Evolutionary conservation across 2,329 filamentous ascomycete genomes (phyloP).

Genomic region (Ceratocystis ficicola): DNA sequence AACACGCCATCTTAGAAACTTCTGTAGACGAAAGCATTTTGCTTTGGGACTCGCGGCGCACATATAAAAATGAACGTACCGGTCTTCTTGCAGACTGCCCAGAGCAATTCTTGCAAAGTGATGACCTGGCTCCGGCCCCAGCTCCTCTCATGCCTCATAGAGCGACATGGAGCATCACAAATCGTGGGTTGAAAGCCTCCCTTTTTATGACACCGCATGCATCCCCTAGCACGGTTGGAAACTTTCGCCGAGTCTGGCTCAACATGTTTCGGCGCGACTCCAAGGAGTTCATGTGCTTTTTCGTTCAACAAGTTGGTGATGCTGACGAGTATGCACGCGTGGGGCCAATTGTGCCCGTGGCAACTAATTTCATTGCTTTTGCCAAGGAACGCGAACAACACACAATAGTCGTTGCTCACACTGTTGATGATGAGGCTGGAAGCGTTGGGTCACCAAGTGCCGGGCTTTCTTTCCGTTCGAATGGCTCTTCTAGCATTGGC

Average conservation of each 20-base stretch:
- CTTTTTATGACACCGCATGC: constrained; percentile 21
- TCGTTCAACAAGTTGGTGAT: constrained; percentile 22
- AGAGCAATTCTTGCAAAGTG: constrained; percentile 17
- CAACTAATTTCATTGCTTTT: constrained; percentile 17
- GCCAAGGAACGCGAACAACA: constrained; percentile 17
- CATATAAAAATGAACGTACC: constrained; percentile 12
- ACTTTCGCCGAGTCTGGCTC: constrained; percentile 23
- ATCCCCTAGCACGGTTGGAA: constrained; percentile 16
- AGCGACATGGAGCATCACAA: constrained; percentile 19
- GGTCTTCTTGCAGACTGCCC: constrained; percentile 20
- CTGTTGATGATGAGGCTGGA: constrained; percentile 6
- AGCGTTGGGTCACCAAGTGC: neutral
- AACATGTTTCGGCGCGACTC: constrained; percentile 17
- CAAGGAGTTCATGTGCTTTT: constrained; percentile 22
- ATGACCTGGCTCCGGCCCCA: constrained; percentile 12
- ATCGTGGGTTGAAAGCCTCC: constrained; percentile 18
- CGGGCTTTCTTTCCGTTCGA: constrained; percentile 8
- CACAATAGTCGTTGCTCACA: constrained; percentile 21
- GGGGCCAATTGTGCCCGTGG: constrained; percentile 18
- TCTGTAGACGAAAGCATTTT: constrained; percentile 27
- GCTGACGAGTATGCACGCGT: constrained; percentile 20
- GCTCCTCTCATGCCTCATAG: constrained; percentile 20
- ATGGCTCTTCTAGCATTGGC: neutral
- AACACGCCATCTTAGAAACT: constrained; percentile 27
- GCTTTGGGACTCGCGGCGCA: constrained; percentile 24